A percentile compares a stretch with the other conserved stretches of the same genome.
These are phyloP conservation scores for Microbotryomycetes sp. DNA, from an alignment of 1,284 basidiomycete genomes.

Conservation along the genomic window DNA sequence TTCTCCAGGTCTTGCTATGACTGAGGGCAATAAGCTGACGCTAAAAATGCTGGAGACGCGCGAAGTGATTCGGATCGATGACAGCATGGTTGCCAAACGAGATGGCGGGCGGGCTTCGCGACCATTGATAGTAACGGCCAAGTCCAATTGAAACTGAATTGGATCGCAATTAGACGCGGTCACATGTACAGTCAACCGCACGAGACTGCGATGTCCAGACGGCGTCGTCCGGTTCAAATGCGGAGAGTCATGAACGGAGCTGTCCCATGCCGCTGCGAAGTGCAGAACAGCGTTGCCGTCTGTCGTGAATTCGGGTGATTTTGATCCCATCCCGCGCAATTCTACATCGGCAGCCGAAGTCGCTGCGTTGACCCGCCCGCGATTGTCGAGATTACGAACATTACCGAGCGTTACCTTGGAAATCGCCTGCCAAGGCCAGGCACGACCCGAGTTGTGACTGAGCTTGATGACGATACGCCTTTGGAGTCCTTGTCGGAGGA, in stretches of 20 bases:
- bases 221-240: conserved; percentile 79
- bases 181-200: conserved; percentile 69
- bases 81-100: conserved; percentile 64
- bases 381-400: conserved; percentile 72
- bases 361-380: conserved; percentile 70
- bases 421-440: conserved; percentile 77
- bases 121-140: conserved; percentile 75
- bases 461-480: conserved; percentile 68
- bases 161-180: conserved; percentile 75
- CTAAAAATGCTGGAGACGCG: conserved; percentile 20
- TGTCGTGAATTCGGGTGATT: conserved; percentile 45
- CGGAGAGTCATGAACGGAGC: conserved; percentile 77
- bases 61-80: conserved; percentile 58
- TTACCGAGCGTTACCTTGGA: conserved; percentile 71
- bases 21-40: conserved; percentile 69
- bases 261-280: conserved; percentile 81
- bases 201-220: conserved; percentile 65
- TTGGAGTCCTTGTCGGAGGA: conserved; percentile 87
- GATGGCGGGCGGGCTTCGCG: conserved; percentile 80
- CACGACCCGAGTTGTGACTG: conserved; percentile 78
- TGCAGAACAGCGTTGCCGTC: conserved; percentile 70
- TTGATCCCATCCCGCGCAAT: conserved; percentile 46
- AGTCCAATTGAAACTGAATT: conserved; percentile 75
- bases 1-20: conserved; percentile 78
- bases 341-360: conserved; percentile 58